These are phyloP conservation scores for Fusarium sp. DNA, from an alignment of 2,329 filamentous ascomycete species.

Conservation along the genomic window DNA sequence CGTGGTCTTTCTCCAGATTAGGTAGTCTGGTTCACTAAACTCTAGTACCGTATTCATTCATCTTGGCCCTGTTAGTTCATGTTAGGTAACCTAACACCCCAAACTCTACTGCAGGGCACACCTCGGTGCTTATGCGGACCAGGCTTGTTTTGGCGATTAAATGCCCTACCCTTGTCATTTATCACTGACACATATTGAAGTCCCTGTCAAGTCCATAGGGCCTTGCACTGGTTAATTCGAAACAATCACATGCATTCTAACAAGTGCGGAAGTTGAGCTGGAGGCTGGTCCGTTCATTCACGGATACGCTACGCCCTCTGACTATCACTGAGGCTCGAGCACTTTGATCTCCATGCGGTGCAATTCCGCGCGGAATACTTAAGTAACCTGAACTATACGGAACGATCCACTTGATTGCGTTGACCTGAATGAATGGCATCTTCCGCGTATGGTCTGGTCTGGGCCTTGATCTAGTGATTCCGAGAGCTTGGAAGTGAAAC, in stretches of 20 bases:
- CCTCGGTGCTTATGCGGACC: slow-evolving; percentile 47
- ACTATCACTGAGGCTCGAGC: slow-evolving; percentile 10
- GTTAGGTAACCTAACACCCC: background rate
- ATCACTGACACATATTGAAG: slow-evolving; percentile 19
- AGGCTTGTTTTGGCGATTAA: slow-evolving; percentile 11
- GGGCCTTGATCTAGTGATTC: slow-evolving; percentile 28
- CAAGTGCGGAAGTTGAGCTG: background rate
- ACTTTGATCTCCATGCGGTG: slow-evolving; percentile 6
- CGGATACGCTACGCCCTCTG: background rate
- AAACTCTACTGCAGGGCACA: slow-evolving; percentile 26
- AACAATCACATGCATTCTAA: slow-evolving; percentile 39
- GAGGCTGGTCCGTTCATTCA: background rate
- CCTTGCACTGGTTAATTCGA: slow-evolving; percentile 3
- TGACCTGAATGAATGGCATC: slow-evolving; percentile 25
- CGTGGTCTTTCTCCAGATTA: slow-evolving; percentile 2
- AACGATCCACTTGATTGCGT: slow-evolving; percentile 28
- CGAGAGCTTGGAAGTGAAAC: slow-evolving; percentile 23
- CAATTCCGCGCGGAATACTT: slow-evolving; percentile 33
- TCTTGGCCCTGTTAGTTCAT: background rate
- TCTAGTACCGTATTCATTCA: background rate
- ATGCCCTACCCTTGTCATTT: slow-evolving; percentile 27
- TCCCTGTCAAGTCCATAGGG: background rate
- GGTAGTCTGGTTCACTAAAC: background rate
- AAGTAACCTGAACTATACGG: background rate
- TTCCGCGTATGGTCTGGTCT: slow-evolving; percentile 35